A percentile compares a stretch with the other conserved stretches of the same genome.
Conservation (phyloP, 2,329 filamentous ascomycete species). For the Aspergillus brunneoviolaceus region DNA sequence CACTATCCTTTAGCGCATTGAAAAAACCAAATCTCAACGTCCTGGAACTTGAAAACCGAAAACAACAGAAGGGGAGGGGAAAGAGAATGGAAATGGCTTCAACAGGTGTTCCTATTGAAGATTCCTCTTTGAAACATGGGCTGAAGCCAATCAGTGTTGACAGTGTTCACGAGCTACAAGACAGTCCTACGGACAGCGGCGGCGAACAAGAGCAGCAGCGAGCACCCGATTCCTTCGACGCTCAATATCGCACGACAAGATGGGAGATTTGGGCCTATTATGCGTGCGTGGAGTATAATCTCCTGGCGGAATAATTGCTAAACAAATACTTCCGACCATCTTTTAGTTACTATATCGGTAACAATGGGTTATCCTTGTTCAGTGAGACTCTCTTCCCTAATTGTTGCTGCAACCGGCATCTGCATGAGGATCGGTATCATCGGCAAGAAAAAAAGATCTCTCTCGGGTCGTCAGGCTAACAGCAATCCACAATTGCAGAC, state of each 20-base stretch:
- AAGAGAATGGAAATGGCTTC: neutral
- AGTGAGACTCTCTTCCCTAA: conserved; percentile 34
- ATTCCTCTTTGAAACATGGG: neutral
- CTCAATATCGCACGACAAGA: conserved; percentile 51
- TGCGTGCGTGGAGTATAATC: conserved; percentile 34
- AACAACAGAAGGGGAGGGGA: too few species aligned
- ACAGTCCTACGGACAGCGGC: neutral
- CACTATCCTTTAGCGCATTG: neutral
- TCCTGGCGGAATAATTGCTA: conserved; percentile 14
- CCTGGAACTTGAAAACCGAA: neutral
- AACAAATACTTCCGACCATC: conserved; percentile 17
- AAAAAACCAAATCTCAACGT: neutral
- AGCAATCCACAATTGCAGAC: conserved; percentile 30
- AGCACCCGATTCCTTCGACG: conserved; percentile 57
- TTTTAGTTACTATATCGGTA: conserved; percentile 61
- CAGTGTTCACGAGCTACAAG: neutral
- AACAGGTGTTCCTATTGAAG: neutral
- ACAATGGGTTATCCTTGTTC: conserved; percentile 63
- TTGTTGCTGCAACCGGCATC: too few species aligned
- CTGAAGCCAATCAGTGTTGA: neutral
- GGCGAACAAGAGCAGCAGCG: conserved; percentile 34
- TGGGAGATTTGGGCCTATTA: conserved; percentile 61
- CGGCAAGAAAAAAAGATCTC: neutral
- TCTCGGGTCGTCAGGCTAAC: neutral
- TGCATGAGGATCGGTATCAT: too few species aligned